Evolutionary conservation across 139 green algal genomes (phyloP), one percentile per base, ranked within the genome.

Genomic region (Chlamydomonas sp.): DNA sequence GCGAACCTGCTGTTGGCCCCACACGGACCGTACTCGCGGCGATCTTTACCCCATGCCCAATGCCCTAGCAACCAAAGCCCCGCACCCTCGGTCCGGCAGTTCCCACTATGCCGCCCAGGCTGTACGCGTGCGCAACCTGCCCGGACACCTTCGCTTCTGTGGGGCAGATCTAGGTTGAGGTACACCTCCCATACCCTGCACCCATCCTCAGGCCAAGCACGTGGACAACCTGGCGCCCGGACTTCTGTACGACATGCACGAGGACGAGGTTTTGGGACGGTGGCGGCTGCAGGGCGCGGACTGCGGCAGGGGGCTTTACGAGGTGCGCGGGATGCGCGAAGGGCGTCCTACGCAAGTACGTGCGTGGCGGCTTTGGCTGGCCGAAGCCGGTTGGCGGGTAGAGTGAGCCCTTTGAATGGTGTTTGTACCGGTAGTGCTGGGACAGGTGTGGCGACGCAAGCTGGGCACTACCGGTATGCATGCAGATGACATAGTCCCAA

Each of bases 151-250:
- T 82, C 17, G 3, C 77, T 20, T 61, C 77, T 5, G 2, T 14
- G 31, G 31, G 31, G 31, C 31, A 49, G 31, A 49, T 49, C 31
- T 49, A 49, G 31, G 31, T 49, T 49, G 31, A 49, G 31, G 31
- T 49, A 49, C 78, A 31, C 8, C 49, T 16, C 79, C 64, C 64
- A 3, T 20, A 20, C 63, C 6, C 78, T 63, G 7, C 12, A 49
- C 31, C 31, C 64, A 4, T 8, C 63, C 15, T 3, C 82, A 88
- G 83, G 83, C 83, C 62, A 88, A 88, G 62, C 83, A 88, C 83
- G 63, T 88, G 73, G 83, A 88, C 83, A 81, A 81, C 62, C 63
- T 82, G 62, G 83, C 83, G 60, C 83, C 83, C 4, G 31, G 66
- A 16, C 73, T 88, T 73, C 83, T 77, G 83, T n/a, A 60, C 2